Evolutionary conservation across 2,329 filamentous ascomycete genomes (phyloP).

Genomic region (Fusarium armeniacum): DNA sequence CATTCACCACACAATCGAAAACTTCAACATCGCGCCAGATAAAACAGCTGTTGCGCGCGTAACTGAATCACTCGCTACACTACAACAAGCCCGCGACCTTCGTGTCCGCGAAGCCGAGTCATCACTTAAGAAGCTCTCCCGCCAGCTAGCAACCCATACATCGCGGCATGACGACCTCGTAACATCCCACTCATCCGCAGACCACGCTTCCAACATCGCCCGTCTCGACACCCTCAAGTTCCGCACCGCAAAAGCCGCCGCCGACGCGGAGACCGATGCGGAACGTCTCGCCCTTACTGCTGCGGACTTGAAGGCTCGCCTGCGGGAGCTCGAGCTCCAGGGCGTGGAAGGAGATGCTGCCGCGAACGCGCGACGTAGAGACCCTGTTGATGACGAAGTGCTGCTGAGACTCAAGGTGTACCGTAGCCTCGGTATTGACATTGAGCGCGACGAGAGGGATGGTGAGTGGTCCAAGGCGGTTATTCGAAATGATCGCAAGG

Average conservation of each 20-base stretch:
- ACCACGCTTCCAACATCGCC: slow-evolving; percentile 87
- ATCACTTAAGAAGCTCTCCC: slow-evolving; percentile 78
- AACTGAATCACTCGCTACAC: slow-evolving; percentile 82
- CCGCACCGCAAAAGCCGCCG: slow-evolving; percentile 90
- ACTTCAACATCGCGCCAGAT: slow-evolving; percentile 95
- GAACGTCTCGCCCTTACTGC: slow-evolving; percentile 87
- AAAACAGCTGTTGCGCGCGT: slow-evolving; percentile 87
- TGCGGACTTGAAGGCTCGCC: slow-evolving; percentile 78
- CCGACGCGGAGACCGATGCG: slow-evolving; percentile 92
- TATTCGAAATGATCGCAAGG: slow-evolving; percentile 86
- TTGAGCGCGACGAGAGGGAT: slow-evolving; percentile 78
- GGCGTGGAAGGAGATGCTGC: slow-evolving; percentile 78
- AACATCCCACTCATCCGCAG: slow-evolving; percentile 79
- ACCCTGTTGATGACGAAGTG: slow-evolving; percentile 73
- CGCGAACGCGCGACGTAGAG: slow-evolving; percentile 52
- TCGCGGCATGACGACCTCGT: slow-evolving; percentile 84
- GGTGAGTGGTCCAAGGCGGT: slow-evolving; percentile 90
- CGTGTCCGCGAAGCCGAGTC: slow-evolving; percentile 79
- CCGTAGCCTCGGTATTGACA: slow-evolving; percentile 89
- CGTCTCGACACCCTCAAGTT: slow-evolving; percentile 94
- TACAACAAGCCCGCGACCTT: slow-evolving; percentile 86
- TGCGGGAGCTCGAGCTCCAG: slow-evolving; percentile 88
- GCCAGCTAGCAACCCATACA: slow-evolving; percentile 80
- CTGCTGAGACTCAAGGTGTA: slow-evolving; percentile 89
- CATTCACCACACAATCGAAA: slow-evolving; percentile 89